Conservation (phyloP, 1,139 yeast genomes). For the Kluyveromyces marxianus region DNA sequence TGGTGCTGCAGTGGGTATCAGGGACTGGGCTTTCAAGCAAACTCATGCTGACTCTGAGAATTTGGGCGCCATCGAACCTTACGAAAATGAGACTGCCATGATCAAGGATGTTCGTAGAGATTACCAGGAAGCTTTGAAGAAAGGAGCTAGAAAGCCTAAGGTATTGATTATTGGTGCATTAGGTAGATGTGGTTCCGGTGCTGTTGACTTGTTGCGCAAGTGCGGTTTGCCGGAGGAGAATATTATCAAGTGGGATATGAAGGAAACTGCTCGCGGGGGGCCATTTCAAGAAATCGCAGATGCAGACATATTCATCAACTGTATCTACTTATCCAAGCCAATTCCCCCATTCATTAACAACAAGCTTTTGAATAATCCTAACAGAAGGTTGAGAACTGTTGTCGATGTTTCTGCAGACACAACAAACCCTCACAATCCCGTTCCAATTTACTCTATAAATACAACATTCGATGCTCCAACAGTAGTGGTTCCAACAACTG, state of each 20-base stretch:
- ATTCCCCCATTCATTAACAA: slow-evolving; percentile 83
- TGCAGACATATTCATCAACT: slow-evolving; percentile 86
- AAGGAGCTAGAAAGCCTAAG: slow-evolving; percentile 63
- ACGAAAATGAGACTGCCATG: slow-evolving; percentile 69
- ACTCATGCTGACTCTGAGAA: slow-evolving; percentile 57
- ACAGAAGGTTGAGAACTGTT: slow-evolving; percentile 78
- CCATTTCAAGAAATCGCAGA: slow-evolving; percentile 87
- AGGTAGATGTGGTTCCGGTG: slow-evolving; percentile 99
- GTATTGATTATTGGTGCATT: slow-evolving; percentile 91
- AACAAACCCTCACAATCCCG: slow-evolving; percentile 95
- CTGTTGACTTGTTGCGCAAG: slow-evolving; percentile 71
- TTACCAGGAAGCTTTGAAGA: slow-evolving; percentile 50
- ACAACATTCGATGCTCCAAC: slow-evolving; percentile 90
- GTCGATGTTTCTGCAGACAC: slow-evolving; percentile 99
- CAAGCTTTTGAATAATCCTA: slow-evolving; percentile 52
- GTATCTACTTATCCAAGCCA: slow-evolving; percentile 89
- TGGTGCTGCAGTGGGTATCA: slow-evolving; percentile 93
- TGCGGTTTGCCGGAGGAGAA: slow-evolving; percentile 83
- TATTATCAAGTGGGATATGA: slow-evolving; percentile 90
- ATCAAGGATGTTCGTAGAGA: slow-evolving; percentile 61
- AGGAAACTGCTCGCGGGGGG: slow-evolving; percentile 94
- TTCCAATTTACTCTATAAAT: slow-evolving; percentile 85
- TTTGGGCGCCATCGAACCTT: slow-evolving; percentile 72
- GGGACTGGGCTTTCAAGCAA: slow-evolving; percentile 92
- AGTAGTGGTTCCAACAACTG: slow-evolving; percentile 65